Percentiles rank a stretch among this genome's conserved stretches.
Evolutionary conservation across 441 rosid species (phyloP).

Genomic region (Adansonia madagascariensis): DNA sequence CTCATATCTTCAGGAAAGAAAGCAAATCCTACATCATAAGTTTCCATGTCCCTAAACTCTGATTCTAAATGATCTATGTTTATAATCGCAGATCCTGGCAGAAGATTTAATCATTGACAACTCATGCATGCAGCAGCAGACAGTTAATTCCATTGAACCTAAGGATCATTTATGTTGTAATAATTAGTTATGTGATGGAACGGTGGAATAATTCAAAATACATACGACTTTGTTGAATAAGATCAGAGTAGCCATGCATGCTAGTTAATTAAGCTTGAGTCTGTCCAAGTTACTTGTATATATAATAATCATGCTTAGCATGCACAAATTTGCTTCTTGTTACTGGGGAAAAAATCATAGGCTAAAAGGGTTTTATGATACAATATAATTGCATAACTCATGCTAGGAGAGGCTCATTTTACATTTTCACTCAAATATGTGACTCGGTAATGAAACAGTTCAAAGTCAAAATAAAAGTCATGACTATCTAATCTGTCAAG

Average conservation of each 20-base stretch:
- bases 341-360: not conserved
- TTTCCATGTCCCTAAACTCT: not conserved
- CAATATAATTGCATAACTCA: not conserved
- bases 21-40: not conserved
- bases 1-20: slow-evolving; percentile 9
- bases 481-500: too few species aligned
- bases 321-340: not conserved
- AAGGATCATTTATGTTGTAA: not conserved
- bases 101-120: not conserved
- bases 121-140: too few species aligned
- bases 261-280: not conserved
- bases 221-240: not conserved
- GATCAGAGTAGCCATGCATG: not conserved
- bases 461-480: too few species aligned
- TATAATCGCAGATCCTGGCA: not conserved
- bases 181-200: not conserved
- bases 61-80: not conserved
- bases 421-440: too few species aligned
- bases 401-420: not conserved
- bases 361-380: not conserved
- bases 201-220: not conserved
- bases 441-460: too few species aligned
- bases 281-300: not conserved
- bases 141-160: not conserved
- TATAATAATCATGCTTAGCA: not conserved